Evolutionary conservation across 257 asterid species (phyloP).

Genomic region (Lycium barbarum): DNA sequence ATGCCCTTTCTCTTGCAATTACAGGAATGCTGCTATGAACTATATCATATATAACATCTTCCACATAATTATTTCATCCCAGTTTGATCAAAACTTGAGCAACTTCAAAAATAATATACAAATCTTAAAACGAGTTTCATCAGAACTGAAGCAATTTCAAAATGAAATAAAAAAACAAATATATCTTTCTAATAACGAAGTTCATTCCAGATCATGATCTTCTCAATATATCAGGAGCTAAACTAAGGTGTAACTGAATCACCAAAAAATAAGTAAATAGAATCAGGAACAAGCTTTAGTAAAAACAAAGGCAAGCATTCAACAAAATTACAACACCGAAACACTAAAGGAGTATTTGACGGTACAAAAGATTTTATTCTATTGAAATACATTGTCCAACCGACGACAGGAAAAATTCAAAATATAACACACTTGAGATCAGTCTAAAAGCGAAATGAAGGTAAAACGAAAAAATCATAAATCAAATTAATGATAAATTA

Average conservation of each 20-base stretch:
- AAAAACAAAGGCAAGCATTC: slow-evolving; percentile 15
- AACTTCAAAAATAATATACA: not conserved
- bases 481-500: too few relatives aligned
- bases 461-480: too few relatives aligned
- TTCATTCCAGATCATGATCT: not conserved
- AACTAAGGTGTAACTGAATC: not conserved
- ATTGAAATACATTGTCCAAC: not conserved
- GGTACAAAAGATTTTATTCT: not conserved
- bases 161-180: too few relatives aligned
- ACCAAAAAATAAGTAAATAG: not conserved
- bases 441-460: too few relatives aligned
- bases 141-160: not conserved
- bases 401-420: not conserved
- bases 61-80: not conserved
- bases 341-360: slow-evolving; percentile 2
- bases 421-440: not conserved
- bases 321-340: not conserved
- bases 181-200: not conserved
- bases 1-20: not conserved
- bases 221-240: not conserved
- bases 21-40: not conserved
- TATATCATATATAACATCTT: not conserved
- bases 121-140: not conserved
- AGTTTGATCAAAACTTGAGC: not conserved
- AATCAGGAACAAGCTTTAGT: not conserved